Conservation (phyloP, 2,329 filamentous ascomycete genomes). For the Arachnomyces sp. region DNA sequence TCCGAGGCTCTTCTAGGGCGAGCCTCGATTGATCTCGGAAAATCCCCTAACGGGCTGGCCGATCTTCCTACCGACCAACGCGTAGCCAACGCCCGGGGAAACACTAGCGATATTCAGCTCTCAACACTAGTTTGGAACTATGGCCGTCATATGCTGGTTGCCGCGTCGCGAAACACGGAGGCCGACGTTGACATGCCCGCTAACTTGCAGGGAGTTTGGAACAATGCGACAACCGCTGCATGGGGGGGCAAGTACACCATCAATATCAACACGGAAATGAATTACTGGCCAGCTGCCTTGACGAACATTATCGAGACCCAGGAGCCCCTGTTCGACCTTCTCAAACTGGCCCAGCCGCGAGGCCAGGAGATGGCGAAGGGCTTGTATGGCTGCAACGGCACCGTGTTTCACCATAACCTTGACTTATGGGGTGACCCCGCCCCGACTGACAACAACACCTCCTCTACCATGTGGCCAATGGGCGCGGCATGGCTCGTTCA, state of each 20-base stretch:
- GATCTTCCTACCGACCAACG: slow-evolving; percentile 13
- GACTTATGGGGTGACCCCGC: slow-evolving; percentile 52
- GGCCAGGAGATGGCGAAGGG: slow-evolving; percentile 46
- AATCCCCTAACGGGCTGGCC: slow-evolving; percentile 12
- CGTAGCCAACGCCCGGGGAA: slow-evolving; percentile 15
- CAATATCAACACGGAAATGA: slow-evolving; percentile 57
- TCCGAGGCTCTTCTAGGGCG: slow-evolving; percentile 18
- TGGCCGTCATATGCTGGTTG: slow-evolving; percentile 46
- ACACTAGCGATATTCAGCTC: slow-evolving; percentile 38
- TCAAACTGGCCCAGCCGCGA: slow-evolving; percentile 25
- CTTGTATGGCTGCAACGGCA: slow-evolving; percentile 47
- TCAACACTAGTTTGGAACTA: slow-evolving; percentile 46
- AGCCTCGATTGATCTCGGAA: slow-evolving; percentile 15
- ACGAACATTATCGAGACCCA: slow-evolving; percentile 40
- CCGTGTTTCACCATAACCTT: slow-evolving; percentile 49
- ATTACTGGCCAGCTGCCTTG: slow-evolving; percentile 51
- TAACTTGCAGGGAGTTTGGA: slow-evolving; percentile 53
- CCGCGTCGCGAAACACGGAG: slow-evolving; percentile 42
- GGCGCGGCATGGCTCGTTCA: slow-evolving; percentile 52
- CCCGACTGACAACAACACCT: slow-evolving; percentile 37
- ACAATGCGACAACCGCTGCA: slow-evolving; percentile 36
- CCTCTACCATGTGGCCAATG: slow-evolving; percentile 32
- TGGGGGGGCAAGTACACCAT: slow-evolving; percentile 52
- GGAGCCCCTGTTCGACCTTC: slow-evolving; percentile 34
- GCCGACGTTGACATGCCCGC: slow-evolving; percentile 36